Conservation (phyloP, 768 basidiomycete species). For the Obba rivulosa region DNA sequence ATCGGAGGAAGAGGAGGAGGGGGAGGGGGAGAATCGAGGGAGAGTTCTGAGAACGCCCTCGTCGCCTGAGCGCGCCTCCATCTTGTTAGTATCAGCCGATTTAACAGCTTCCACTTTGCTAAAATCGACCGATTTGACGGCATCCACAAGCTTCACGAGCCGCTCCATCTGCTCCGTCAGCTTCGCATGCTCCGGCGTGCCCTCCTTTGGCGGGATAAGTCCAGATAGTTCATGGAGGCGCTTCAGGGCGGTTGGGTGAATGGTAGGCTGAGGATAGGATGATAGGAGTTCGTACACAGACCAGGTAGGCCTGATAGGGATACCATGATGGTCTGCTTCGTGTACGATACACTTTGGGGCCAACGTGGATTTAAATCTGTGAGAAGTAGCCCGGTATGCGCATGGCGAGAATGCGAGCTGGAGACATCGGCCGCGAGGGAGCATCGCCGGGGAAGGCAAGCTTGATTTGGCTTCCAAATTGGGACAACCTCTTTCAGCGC, state of each 20-base stretch:
- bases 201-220: constrained; percentile 57
- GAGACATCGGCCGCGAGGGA: too few species aligned
- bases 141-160: constrained; percentile 73
- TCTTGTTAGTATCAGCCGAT: constrained; percentile 33
- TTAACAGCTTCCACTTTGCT: constrained; percentile 72
- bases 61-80: not conserved
- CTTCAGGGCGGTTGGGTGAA: constrained; percentile 51
- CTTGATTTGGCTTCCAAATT: too few species aligned
- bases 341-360: too few species aligned
- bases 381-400: too few species aligned
- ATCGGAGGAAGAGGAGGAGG: too few species aligned
- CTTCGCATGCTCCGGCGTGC: constrained; percentile 44
- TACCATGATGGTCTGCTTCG: constrained; percentile 46
- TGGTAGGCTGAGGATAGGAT: constrained; percentile 66
- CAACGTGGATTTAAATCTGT: too few species aligned
- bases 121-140: constrained; percentile 61
- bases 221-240: constrained; percentile 72
- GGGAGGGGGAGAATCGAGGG: too few species aligned
- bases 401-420: too few species aligned
- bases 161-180: constrained; percentile 62
- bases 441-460: too few species aligned
- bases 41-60: constrained; percentile 19
- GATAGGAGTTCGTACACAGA: constrained; percentile 73
- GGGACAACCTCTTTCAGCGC: not conserved
- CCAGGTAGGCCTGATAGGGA: constrained; percentile 71